These are phyloP conservation scores for Globisporangium apiculatum DNA, from an alignment of 352 stramenopile genomes.

Conservation along the genomic window DNA sequence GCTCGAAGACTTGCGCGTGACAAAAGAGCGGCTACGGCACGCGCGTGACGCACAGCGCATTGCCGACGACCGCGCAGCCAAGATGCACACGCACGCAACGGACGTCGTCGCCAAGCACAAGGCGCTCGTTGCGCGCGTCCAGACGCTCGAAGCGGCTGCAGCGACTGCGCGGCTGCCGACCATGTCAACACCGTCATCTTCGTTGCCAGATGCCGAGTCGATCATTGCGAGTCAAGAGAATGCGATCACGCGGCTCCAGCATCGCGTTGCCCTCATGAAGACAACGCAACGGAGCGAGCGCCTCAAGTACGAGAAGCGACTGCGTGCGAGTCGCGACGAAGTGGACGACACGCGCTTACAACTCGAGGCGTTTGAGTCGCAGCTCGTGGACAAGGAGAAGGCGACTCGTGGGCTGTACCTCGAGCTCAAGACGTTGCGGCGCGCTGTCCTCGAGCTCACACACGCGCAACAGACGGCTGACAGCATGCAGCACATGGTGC, in stretches of 20 bases:
- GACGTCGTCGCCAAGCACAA: slow-evolving; percentile 56
- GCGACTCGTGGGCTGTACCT: slow-evolving; percentile 50
- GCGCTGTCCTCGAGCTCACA: slow-evolving; percentile 43
- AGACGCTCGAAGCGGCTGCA: slow-evolving; percentile 24
- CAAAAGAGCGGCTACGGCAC: slow-evolving; percentile 48
- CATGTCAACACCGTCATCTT: background rate
- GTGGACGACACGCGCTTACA: slow-evolving; percentile 30
- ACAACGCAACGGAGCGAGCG: slow-evolving; percentile 43
- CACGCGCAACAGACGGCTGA: slow-evolving; percentile 47
- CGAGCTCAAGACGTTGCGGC: slow-evolving; percentile 75
- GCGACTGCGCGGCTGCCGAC: background rate
- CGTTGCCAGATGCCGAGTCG: slow-evolving; percentile 22
- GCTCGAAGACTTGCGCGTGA: slow-evolving; percentile 57
- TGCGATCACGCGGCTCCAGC: slow-evolving; percentile 52
- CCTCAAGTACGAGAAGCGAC: slow-evolving; percentile 39
- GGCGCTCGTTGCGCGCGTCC: slow-evolving; percentile 33
- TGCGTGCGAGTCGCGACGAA: slow-evolving; percentile 36
- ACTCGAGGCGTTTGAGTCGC: slow-evolving; percentile 42
- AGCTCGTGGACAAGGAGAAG: slow-evolving; percentile 54
- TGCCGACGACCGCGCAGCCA: slow-evolving; percentile 37
- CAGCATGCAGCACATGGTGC: slow-evolving; percentile 32
- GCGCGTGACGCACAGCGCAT: slow-evolving; percentile 44
- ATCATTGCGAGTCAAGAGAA: slow-evolving; percentile 60
- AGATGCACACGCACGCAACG: slow-evolving; percentile 48
- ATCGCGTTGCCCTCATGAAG: slow-evolving; percentile 57